Evolutionary conservation across 2,329 filamentous ascomycete species (phyloP), one percentile per base, ranked within the genome.

Genomic region (Cytospora mali): DNA sequence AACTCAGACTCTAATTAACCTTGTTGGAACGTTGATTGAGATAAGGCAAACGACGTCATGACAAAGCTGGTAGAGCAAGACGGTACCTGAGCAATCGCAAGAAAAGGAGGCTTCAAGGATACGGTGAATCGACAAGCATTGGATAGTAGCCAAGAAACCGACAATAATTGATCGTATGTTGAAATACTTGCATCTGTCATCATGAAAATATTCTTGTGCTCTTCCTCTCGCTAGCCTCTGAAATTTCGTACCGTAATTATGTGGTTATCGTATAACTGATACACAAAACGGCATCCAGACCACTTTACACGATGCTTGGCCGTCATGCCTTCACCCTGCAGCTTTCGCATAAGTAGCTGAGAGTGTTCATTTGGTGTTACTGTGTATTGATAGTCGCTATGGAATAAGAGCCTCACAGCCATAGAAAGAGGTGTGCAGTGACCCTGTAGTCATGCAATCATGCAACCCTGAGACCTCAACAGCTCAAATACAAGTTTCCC

Each of bases 311-410:
- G 35, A 49, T 49, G 50, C 28, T 50, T 60, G 42, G 58, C 50
- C 35, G 58, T 42, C 50, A 60, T 60, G 50, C 52, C 35, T 54
- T 60, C 28, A 54, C 58, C 58, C 28, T 54, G 58, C 58, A 60
- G 58, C 58, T 48, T 27, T 29, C 35, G 21, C 57, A 39, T 39
- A n/a, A 11, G 31, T 27, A 50, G 35, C 50, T 48, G 50, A 46
- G n/a, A 33, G 3, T 42, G 3, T 42, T 42, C 4, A 21, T 42
- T 16, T n/a, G 6, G 6, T n/a, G 1, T 42, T 42, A n/a, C n/a
- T n/a, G n/a, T n/a, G n/a, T n/a, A 16, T 3, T 9, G 21, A 18
- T 10, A 1, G 5, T 9, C 39, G n/a, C 18, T 42, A 6, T 42
- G 16, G 39, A 42, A 21, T 42, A 7, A n/a, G 18, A 7, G 39